Evolutionary conservation across 148 eudicot genomes (phyloP).

Genomic region (Cornus florida): DNA sequence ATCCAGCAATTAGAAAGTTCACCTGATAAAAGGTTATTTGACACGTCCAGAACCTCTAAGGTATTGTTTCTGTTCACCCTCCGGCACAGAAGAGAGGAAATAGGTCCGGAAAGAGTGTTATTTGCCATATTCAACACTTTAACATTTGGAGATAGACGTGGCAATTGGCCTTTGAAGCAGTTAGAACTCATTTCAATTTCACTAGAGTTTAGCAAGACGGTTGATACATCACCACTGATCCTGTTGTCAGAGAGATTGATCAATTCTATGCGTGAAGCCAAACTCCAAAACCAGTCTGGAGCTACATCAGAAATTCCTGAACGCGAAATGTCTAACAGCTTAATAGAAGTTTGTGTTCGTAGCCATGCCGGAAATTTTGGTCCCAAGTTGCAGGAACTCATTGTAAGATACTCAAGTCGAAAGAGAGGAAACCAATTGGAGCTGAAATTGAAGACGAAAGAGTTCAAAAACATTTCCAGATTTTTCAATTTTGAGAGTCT

Average conservation of each 20-base stretch:
- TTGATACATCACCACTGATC: not conserved
- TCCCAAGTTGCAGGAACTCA: too few relatives aligned
- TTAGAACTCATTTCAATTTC: not conserved
- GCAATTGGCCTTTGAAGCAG: not conserved
- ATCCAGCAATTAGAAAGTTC: constrained; percentile 12
- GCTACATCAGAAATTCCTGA: too few relatives aligned
- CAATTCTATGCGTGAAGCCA: not conserved
- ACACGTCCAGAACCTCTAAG: not conserved
- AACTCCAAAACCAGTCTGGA: constrained; percentile 14
- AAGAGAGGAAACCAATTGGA: constrained; percentile 12
- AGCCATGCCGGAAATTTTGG: too few relatives aligned
- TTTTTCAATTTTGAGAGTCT: too few relatives aligned
- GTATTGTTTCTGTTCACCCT: constrained; percentile 2
- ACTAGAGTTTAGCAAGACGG: not conserved
- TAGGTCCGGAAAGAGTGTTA: constrained; percentile 5
- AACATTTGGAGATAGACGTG: constrained; percentile 2
- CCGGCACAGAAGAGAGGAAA: constrained; percentile 11
- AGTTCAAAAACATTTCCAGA: too few relatives aligned
- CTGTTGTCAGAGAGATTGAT: not conserved
- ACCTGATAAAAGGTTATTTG: not conserved
- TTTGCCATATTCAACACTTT: constrained; percentile 3
- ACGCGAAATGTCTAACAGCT: too few relatives aligned
- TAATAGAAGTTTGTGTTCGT: too few relatives aligned
- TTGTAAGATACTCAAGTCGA: too few relatives aligned
- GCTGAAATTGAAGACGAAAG: too few relatives aligned